Evolutionary conservation across 495 filamentous ascomycete genomes (phyloP), one percentile per base, ranked within the genome.

Genomic region (Hyphodiscus hymeniophilus): DNA sequence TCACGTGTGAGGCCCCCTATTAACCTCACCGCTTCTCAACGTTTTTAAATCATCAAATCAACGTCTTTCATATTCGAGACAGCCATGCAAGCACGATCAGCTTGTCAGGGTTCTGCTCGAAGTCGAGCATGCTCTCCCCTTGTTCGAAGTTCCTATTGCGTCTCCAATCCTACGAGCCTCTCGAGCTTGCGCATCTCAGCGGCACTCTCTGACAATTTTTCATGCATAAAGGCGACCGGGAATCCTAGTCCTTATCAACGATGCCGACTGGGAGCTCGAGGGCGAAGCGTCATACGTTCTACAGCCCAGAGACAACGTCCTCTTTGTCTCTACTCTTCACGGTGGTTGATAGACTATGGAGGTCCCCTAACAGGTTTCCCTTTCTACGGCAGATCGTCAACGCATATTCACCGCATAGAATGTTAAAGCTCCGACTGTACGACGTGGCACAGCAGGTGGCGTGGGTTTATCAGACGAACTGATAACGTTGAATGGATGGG

Each of bases 311-410:
- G 92, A 99, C 66, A 90, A 85, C 57, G 85, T 99, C 59, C 70
- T 96, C 42, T 99, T 99, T 64, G 90, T 99, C 42, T 95, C 89
- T 44, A 99, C 92, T n/a, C 72, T 99, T 24, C 92, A 99, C 64
- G 92, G 92, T 22, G 92, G 92, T 48, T 94, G 48, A 55, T 11
- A 15, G 15, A 20, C 34, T 28, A n/a, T n/a, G n/a, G n/a, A 40
- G 22, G 38, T 28, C 10, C 26, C 26, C 4, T 10, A 4, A 28
- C 26, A 28, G 4, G 26, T 28, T 28, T 10, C 26, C 26, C 26
- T 28, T 28, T 28, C 4, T 28, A n/a, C n/a, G n/a, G 26, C 26
- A 28, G 26, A 28, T 28, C 4, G 10, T n/a, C n/a, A n/a, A n/a
- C n/a, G n/a, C n/a, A n/a, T n/a, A n/a, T n/a, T n/a, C n/a, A n/a